These are phyloP conservation scores for Schizochytrium sp. DNA, from an alignment of 108 stramenopile species.

Conservation along the genomic window DNA sequence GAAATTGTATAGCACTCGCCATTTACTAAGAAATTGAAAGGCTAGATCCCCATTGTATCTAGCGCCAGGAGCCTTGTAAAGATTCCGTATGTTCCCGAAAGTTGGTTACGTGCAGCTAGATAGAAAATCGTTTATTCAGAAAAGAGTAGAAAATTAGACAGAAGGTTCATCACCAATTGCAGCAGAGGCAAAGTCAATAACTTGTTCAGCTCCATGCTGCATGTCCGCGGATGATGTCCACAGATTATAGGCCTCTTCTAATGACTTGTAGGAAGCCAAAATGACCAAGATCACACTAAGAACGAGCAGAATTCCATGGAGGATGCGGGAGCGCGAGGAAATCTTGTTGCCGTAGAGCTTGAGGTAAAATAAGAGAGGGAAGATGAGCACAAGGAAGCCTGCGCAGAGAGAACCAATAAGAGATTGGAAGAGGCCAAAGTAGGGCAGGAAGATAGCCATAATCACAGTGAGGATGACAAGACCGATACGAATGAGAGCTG, in stretches of 20 bases:
- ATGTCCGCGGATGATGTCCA: neutral
- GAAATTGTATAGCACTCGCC: too few relatives aligned
- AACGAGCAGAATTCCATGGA: neutral
- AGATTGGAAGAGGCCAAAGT: conserved; percentile 60
- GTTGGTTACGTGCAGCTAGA: too few relatives aligned
- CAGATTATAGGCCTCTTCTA: conserved; percentile 35
- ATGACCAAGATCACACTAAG: conserved; percentile 26
- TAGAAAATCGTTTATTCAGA: too few relatives aligned
- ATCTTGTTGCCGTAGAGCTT: conserved; percentile 54
- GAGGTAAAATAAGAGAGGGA: conserved; percentile 52
- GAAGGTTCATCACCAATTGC: too few relatives aligned
- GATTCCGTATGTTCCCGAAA: too few relatives aligned
- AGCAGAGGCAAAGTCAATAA: too few relatives aligned
- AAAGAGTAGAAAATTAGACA: too few relatives aligned
- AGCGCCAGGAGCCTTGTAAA: too few relatives aligned
- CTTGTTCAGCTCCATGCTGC: too few relatives aligned
- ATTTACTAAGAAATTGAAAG: too few relatives aligned
- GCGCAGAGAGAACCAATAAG: conserved; percentile 54
- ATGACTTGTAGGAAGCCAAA: conserved; percentile 39
- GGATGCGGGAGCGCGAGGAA: neutral
- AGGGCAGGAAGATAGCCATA: conserved; percentile 51
- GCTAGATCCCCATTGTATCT: too few relatives aligned
- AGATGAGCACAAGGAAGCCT: conserved; percentile 58
- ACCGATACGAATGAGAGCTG: neutral
- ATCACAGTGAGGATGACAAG: conserved; percentile 21